These are phyloP conservation scores for Hypoxylon sp. DNA, from an alignment of 2,329 filamentous ascomycete genomes.

Conservation along the genomic window DNA sequence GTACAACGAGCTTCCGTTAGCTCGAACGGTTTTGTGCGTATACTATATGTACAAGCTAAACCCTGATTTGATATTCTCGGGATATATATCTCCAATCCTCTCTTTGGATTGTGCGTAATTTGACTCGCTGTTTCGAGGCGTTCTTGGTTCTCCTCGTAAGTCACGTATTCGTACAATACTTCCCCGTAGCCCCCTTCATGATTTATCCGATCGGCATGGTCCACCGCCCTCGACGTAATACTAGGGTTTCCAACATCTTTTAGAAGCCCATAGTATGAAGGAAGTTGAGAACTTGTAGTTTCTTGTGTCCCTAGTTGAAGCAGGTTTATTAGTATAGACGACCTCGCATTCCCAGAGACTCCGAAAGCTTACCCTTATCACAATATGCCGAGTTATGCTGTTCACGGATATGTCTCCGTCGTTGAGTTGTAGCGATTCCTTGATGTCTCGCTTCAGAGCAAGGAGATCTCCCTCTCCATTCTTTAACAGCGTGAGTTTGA, in stretches of 20 bases:
- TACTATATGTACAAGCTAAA: conserved; percentile 15
- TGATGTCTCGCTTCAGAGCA: conserved; percentile 74
- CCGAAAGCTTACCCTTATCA: conserved; percentile 74
- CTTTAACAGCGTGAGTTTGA: conserved; percentile 79
- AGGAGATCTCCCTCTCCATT: conserved; percentile 81
- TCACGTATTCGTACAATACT: conserved; percentile 12
- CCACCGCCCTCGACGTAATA: neutral
- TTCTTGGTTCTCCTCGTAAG: neutral
- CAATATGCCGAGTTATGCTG: conserved; percentile 77
- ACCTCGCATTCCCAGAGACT: neutral
- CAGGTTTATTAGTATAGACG: conserved; percentile 15
- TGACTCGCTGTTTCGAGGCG: conserved; percentile 1
- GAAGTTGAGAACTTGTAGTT: conserved; percentile 44
- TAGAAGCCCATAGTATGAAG: conserved; percentile 48
- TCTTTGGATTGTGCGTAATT: conserved; percentile 4
- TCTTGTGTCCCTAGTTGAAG: conserved; percentile 43
- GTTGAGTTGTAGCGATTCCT: conserved; percentile 68
- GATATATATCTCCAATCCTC: conserved; percentile 18
- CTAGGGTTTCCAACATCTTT: neutral
- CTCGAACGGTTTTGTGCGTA: conserved; percentile 28
- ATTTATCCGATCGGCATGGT: neutral
- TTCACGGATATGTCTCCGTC: conserved; percentile 67
- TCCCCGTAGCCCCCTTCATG: neutral
- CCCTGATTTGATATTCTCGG: neutral
- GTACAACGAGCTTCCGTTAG: conserved; percentile 38